A percentile compares a stretch with the other conserved stretches of the same genome.
Evolutionary conservation across 1,284 basidiomycete species (phyloP).

Genomic region (Sutorius eximius): DNA sequence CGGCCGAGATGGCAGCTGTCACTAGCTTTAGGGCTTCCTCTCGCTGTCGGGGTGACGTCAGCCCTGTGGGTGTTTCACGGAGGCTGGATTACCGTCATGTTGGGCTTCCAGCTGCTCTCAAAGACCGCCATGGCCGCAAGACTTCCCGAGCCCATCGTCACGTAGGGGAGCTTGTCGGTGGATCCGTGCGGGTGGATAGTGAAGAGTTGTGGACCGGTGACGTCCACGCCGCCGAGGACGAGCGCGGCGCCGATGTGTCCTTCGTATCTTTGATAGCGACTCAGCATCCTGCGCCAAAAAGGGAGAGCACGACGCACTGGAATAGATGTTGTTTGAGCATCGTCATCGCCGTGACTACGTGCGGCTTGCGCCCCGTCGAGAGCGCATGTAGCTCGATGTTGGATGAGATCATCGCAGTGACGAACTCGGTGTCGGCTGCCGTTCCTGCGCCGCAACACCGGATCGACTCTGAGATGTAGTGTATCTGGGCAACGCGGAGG

Average conservation of each 20-base stretch:
- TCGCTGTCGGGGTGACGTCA: slow-evolving; percentile 51
- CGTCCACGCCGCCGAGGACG: slow-evolving; percentile 95
- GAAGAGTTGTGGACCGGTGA: slow-evolving; percentile 92
- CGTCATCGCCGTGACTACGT: slow-evolving; percentile 97
- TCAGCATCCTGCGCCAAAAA: neutral
- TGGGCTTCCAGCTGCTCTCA: slow-evolving; percentile 82
- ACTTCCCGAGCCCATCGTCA: slow-evolving; percentile 97
- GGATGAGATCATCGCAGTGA: slow-evolving; percentile 88
- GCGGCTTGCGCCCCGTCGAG: slow-evolving; percentile 82
- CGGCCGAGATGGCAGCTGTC: slow-evolving; percentile 85
- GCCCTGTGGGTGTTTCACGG: neutral
- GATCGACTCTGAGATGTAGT: slow-evolving; percentile 93
- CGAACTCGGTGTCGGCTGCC: slow-evolving; percentile 97
- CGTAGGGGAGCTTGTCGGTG: slow-evolving; percentile 98
- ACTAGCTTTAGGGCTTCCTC: slow-evolving; percentile 85
- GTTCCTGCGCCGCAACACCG: slow-evolving; percentile 99
- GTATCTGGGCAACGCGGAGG: slow-evolving; percentile 63
- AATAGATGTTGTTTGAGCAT: slow-evolving; percentile 82
- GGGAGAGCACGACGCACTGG: slow-evolving; percentile 45
- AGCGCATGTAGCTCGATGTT: slow-evolving; percentile 90
- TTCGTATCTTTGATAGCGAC: slow-evolving; percentile 65
- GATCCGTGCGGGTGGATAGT: slow-evolving; percentile 97
- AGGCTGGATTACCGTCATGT: slow-evolving; percentile 66
- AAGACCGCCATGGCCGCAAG: slow-evolving; percentile 99
- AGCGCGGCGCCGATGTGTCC: slow-evolving; percentile 95